phyloP scores from a whole-genome alignment of 441 rosid genomes.

The Erysimum pusillum region DNA sequence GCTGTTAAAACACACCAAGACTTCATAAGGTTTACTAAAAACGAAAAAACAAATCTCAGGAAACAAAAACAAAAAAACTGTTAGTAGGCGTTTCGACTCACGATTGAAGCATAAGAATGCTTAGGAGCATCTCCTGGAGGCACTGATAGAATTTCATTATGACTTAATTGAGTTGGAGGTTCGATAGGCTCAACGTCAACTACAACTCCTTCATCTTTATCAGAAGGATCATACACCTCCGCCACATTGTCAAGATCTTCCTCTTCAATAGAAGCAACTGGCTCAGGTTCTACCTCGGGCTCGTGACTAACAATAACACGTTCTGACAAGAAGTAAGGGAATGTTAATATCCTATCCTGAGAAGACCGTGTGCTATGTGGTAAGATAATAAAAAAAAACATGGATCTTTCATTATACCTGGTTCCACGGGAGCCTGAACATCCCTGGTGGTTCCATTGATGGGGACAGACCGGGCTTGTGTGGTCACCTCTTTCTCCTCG shows the following conservation, averaged over 20 bases:
- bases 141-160: constrained; percentile 51
- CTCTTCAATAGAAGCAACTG: constrained; percentile 51
- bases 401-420: constrained; percentile 52
- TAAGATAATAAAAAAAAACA: constrained; percentile 3
- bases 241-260: constrained; percentile 62
- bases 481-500: constrained; percentile 58
- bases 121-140: constrained; percentile 64
- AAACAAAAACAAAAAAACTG: neutral
- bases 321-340: constrained; percentile 55
- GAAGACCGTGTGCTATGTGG: neutral
- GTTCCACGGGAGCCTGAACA: constrained; percentile 59
- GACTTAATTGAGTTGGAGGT: constrained; percentile 45
- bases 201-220: constrained; percentile 71
- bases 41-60: neutral
- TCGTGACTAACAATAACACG: constrained; percentile 47
- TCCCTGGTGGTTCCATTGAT: constrained; percentile 50
- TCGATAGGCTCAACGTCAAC: constrained; percentile 63
- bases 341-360: constrained; percentile 35
- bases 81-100: constrained; percentile 50
- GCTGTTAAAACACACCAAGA: constrained; percentile 49
- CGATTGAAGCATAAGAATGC: constrained; percentile 77
- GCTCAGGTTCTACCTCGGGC: constrained; percentile 49
- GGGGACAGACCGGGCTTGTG: constrained; percentile 49
- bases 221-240: constrained; percentile 70
- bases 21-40: constrained; percentile 8